Percentiles rank a stretch among this genome's conserved stretches.
These are phyloP conservation scores for Mycena alexandri DNA, from an alignment of 768 basidiomycete species.

Conservation along the genomic window DNA sequence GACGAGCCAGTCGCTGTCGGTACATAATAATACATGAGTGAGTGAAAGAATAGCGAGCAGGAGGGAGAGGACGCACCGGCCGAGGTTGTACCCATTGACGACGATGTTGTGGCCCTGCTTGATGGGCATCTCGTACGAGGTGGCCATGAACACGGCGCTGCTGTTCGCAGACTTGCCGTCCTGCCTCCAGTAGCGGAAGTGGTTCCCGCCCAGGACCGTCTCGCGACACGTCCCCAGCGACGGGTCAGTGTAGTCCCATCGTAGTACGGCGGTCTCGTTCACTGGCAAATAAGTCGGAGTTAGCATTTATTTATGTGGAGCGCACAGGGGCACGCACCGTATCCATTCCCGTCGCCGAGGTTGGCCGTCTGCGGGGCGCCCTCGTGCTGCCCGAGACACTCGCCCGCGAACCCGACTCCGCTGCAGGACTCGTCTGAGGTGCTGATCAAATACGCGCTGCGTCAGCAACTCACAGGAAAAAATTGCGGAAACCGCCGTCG, in stretches of 20 bases:
- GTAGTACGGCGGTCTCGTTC: conserved; percentile 86
- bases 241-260: conserved; percentile 87
- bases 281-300: conserved; percentile 54
- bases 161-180: conserved; percentile 74
- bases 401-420: conserved; percentile 77
- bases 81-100: conserved; percentile 84
- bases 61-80: conserved; percentile 58
- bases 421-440: conserved; percentile 49
- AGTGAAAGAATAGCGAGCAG: neutral
- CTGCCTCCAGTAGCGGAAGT: conserved; percentile 92
- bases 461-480: conserved; percentile 72
- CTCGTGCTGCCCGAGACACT: conserved; percentile 88
- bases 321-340: conserved; percentile 57
- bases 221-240: conserved; percentile 89
- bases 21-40: neutral
- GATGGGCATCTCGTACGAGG: conserved; percentile 79
- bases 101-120: conserved; percentile 76
- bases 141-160: conserved; percentile 81
- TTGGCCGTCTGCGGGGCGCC: conserved; percentile 78
- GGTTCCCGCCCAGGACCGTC: conserved; percentile 87
- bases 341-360: conserved; percentile 87
- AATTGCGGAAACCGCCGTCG: conserved; percentile 86
- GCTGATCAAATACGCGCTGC: neutral
- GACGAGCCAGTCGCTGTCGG: conserved; percentile 80
- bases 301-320: conserved; percentile 1